Base-by-base conservation (phyloP, 106 monocot species). In the Platanthera guangdongensis region DNA sequence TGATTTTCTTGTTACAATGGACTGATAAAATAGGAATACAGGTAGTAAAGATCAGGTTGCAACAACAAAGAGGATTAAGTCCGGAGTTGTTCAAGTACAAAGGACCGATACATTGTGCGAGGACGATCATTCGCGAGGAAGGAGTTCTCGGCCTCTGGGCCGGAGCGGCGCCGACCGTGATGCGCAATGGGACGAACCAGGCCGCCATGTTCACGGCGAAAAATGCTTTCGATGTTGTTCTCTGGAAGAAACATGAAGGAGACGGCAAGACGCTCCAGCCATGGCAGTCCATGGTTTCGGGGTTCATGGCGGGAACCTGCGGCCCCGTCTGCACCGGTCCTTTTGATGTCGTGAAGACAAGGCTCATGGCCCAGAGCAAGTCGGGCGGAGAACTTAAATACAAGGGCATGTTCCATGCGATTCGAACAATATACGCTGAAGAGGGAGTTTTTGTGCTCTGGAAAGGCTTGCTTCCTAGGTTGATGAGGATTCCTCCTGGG, bases 171-270 rank as follows among this genome's bases (percentile, higher is more conserved):
- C 96, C 96, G 12, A 96, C 93, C 2, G 91, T 93, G 9, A 93
- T 97, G 91, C 96, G 93, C 45, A 97, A 97, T 60, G 96, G 96
- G 45, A 91, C 88, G 39, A 97, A 97, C 55, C 96, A 97, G 73
- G 96, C 96, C 51, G 96, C 86, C 74, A 97, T 97, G 96, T 97
- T 93, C 80, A 89, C 89, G 3, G 96, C 93, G 64, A 97, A 97
- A 73, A 87, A 97, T 60, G 74, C 91, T 19, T 87, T 89, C 22
- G 93, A 97, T 64, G 59, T 85, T 4, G 6, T 97, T 54, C 84
- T 97, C 8, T 97, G 96, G 96, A 87, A 89, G 81, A 97, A 93
- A 74, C 83, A 91, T 16, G 96, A 97, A 85, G 93, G 93, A 5
- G 96, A 97, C 52, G 87, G 96, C 0, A 87, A 75, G 60, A 84